phyloP scores from a whole-genome alignment of 441 rosid genomes.

The Manihot esculenta region DNA sequence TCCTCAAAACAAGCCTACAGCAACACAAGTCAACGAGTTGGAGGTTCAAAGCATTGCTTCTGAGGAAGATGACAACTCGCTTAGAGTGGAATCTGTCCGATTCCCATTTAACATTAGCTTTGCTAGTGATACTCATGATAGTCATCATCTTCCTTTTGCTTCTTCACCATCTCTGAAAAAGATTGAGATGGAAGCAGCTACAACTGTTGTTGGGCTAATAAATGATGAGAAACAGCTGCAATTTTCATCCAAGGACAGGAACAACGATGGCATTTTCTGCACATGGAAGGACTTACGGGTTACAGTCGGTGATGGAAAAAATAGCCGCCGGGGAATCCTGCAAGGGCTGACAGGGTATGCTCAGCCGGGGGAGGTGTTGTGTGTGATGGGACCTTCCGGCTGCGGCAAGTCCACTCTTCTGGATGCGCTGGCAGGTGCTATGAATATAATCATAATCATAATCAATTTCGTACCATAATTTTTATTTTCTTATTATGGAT shows the following conservation, averaged over 20 bases:
- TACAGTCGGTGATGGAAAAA: constrained; percentile 23
- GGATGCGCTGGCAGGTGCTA: constrained; percentile 45
- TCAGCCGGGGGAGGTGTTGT: constrained; percentile 40
- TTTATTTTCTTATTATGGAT: neutral
- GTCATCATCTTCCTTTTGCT: neutral
- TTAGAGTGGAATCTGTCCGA: neutral
- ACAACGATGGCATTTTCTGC: constrained; percentile 25
- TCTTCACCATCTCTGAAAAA: neutral
- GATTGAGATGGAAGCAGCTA: neutral
- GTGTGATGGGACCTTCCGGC: constrained; percentile 61
- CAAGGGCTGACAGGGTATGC: constrained; percentile 46
- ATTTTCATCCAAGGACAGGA: neutral
- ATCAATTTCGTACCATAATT: neutral
- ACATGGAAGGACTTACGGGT: constrained; percentile 51
- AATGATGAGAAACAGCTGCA: neutral
- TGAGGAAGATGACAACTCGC: neutral
- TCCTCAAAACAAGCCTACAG: neutral
- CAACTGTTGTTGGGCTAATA: neutral
- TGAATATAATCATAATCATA: neutral
- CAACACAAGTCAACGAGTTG: neutral
- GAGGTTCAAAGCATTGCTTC: constrained; percentile 23
- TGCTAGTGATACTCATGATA: neutral
- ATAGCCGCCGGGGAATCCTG: constrained; percentile 24
- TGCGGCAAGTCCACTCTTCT: constrained; percentile 56
- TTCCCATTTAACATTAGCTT: neutral